phyloP scores from a whole-genome alignment of 164 flowering plant genomes.

The Berberis vulgaris region DNA sequence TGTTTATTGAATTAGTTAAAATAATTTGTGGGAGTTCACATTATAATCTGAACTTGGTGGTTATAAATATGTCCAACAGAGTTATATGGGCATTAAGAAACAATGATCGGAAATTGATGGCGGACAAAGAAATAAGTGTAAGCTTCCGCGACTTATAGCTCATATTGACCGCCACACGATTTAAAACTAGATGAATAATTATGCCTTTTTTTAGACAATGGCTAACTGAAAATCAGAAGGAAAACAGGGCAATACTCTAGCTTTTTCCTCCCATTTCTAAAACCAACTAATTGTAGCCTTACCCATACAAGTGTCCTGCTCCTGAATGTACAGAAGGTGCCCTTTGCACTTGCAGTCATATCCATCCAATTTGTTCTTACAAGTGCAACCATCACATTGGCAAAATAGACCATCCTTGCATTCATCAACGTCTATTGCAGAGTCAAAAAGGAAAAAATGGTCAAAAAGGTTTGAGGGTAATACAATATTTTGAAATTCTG shows the following conservation, averaged over 20 bases:
- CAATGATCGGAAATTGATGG: too few relatives aligned
- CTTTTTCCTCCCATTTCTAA: background rate
- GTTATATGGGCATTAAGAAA: too few relatives aligned
- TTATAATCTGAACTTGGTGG: too few relatives aligned
- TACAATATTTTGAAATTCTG: background rate
- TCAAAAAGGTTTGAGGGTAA: background rate
- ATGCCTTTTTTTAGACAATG: too few relatives aligned
- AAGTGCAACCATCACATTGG: slow-evolving; percentile 77
- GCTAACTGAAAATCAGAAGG: background rate
- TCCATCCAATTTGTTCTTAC: slow-evolving; percentile 82
- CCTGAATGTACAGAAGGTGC: slow-evolving; percentile 54
- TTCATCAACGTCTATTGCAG: slow-evolving; percentile 62
- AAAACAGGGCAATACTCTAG: background rate
- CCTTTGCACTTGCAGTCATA: slow-evolving; percentile 77
- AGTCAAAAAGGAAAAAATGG: background rate
- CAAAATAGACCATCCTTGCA: slow-evolving; percentile 70
- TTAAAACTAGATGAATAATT: too few relatives aligned
- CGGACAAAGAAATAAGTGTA: too few relatives aligned
- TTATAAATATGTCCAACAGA: too few relatives aligned
- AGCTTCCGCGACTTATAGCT: too few relatives aligned
- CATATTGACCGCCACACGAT: too few relatives aligned
- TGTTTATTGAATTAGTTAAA: too few relatives aligned
- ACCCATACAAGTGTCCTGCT: slow-evolving; percentile 91
- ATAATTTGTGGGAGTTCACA: too few relatives aligned
- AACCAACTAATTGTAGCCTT: slow-evolving; percentile 13